These are phyloP conservation scores for Nigrospora oryzae DNA, from an alignment of 2,329 filamentous ascomycete genomes.

Conservation along the genomic window DNA sequence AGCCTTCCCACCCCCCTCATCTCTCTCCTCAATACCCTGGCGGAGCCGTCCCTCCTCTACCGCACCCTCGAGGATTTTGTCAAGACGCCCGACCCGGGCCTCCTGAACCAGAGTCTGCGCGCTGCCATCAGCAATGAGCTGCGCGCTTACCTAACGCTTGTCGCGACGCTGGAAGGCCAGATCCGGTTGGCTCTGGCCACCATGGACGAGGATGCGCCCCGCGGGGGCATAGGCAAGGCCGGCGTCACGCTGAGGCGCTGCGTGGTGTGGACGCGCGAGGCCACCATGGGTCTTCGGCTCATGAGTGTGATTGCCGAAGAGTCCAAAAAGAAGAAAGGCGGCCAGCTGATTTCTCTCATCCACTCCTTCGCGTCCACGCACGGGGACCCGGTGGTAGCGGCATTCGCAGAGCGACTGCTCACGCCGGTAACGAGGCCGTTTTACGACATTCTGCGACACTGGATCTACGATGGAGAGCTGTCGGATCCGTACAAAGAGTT, in stretches of 20 bases:
- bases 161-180: constrained; percentile 87
- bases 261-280: constrained; percentile 94
- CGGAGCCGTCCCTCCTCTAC: constrained; percentile 91
- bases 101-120: constrained; percentile 87
- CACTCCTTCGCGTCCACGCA: constrained; percentile 90
- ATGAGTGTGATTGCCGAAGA: constrained; percentile 95
- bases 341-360: constrained; percentile 87
- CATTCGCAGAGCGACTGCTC: constrained; percentile 84
- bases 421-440: constrained; percentile 86
- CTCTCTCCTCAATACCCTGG: constrained; percentile 78
- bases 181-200: constrained; percentile 74
- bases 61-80: constrained; percentile 73
- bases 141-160: constrained; percentile 79
- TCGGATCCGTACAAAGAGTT: constrained; percentile 96
- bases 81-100: constrained; percentile 68
- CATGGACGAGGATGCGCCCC: constrained; percentile 59
- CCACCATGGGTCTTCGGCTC: constrained; percentile 86
- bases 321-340: constrained; percentile 73
- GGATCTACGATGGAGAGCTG: constrained; percentile 97
- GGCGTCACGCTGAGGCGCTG: constrained; percentile 93
- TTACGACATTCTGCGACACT: constrained; percentile 89
- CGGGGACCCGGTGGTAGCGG: constrained; percentile 88
- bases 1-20: constrained; percentile 78
- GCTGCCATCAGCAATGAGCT: constrained; percentile 81
- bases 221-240: constrained; percentile 69